Evolutionary conservation across 768 basidiomycete genomes (phyloP), one percentile per base, ranked within the genome.

Genomic region (Mycena indigotica): DNA sequence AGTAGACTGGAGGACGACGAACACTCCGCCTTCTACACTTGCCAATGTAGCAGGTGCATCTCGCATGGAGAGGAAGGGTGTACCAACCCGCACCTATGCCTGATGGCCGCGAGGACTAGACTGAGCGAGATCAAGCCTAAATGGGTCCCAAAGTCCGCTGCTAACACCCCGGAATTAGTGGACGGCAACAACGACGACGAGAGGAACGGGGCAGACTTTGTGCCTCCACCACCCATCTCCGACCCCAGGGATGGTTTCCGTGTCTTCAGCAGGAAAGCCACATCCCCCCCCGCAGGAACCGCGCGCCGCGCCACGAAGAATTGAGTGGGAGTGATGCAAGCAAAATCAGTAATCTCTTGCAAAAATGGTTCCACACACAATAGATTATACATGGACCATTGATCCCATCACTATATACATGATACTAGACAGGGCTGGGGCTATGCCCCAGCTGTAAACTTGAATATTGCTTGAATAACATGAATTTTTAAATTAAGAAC

Each of bases 31-130:
- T 32, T 52, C 28, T 12, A 21, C 3, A 8, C 16, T 15, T 58
- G 56, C 8, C 17, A 28, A 3, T 58, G 56, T 45, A 1, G 17
- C 3, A 3, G 41, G 4, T 58, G 56, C n/a, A 15, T 21, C 10
- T 24, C 21, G 4, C 44, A 58, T 19, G 26, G 44, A 1, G 41
- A 44, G 21, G 8, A 52, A 6, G 21, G 26, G 4, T 58, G 56
- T 19, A 32, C 30, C 3, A 49, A 58, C 51, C 56, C 56, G 21
- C 50, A 58, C 51, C n/a, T 15, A 21, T 58, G 56, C 38, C 30
- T 35, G 1, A 17, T 26, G 2, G 35, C 51, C 0, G 25, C 35
- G 1, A 1, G 21, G 1, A n/a, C n/a, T 1, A 40, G 56, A 1
- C 25, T 58, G 10, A 21, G 6, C 13, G 30, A 52, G 17, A 28